Conservation (phyloP, 164 flowering plant species). For the Vitis cinerea region DNA sequence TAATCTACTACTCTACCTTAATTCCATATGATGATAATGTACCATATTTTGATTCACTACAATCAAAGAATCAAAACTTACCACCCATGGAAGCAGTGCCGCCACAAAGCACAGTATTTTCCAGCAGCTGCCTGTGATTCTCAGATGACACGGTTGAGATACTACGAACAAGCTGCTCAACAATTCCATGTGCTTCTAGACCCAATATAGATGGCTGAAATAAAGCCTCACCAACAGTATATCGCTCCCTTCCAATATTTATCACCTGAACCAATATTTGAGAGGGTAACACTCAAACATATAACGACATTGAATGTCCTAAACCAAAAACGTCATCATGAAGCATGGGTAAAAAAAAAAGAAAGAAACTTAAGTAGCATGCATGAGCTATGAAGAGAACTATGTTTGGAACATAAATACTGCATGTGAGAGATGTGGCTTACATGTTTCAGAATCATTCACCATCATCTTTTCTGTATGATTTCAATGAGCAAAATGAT, state of each 20-base stretch:
- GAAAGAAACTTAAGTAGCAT: no score
- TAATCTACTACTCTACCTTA: no score
- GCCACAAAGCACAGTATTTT: slow-evolving; percentile 97
- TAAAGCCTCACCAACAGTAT: slow-evolving; percentile 89
- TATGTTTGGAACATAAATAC: no score
- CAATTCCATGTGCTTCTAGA: slow-evolving; percentile 90
- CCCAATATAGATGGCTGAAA: slow-evolving; percentile 93
- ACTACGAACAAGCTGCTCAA: slow-evolving; percentile 94
- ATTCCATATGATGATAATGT: not conserved
- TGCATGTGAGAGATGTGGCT: no score
- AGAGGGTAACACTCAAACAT: not conserved
- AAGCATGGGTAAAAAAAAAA: no score
- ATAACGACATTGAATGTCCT: no score
- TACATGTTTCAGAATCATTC: no score
- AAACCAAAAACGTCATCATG: no score
- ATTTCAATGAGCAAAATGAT: no score
- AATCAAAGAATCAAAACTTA: slow-evolving; percentile 17
- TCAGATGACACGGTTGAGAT: slow-evolving; percentile 91
- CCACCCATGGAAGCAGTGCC: slow-evolving; percentile 89
- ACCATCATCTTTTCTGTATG: no score
- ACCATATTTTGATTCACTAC: not conserved
- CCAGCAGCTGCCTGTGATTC: slow-evolving; percentile 87
- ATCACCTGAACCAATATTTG: slow-evolving; percentile 57
- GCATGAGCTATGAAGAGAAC: no score
- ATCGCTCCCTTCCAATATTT: slow-evolving; percentile 73